Evolutionary conservation across 345 rosid species (phyloP), one percentile per base, ranked within the genome.

Genomic region (Gossypium mustelinum): DNA sequence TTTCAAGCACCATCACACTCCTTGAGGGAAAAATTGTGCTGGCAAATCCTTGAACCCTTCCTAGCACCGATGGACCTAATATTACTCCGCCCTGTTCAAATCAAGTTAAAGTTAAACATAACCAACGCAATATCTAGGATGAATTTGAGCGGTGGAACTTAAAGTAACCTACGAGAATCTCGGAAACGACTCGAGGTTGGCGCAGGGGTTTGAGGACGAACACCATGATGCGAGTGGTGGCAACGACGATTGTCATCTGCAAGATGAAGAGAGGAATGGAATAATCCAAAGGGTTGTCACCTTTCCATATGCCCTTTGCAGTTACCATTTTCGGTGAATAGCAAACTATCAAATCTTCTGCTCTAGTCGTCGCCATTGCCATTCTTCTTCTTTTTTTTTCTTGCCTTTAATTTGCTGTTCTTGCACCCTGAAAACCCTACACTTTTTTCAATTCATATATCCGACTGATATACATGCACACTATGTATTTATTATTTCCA

Each of bases 1-100:
- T 92, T 80, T 95, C 99, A n/a, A 95, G 96, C 75, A 95, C 98
- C 94, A 93, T 90, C 48, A 95, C 98, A 79, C 97, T 91, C 74
- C 92, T 82, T 0, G 87, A 79, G 8, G 99, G 98, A 73, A 95
- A 95, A 0, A 95, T 18, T 0, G 83, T 73, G 27, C 63, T 66
- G 9, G 93, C 83, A 6, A 91, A 88, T 48, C 2, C n/a, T 1
- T 9, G 0, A 29, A 55, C 82, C 4, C 86, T 84, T 39, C 97
- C 98, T 1, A 93, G 86, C 9, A 89, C 87, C 0, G 99, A 91
- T 1, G 99, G 98, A n/a, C 99, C 99, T 24, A 94, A 76, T 11
- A 92, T 2, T 10, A 94, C 68, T 44, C 98, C 98, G 4, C 98
- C 98, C 97, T 94, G 80, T 39, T 51, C 39, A 75, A 64, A 27